A percentile compares a stretch with the other conserved stretches of the same genome.
These are phyloP conservation scores for Rhododendron ferrugineum DNA, from an alignment of 148 eudicot genomes.

Conservation along the genomic window DNA sequence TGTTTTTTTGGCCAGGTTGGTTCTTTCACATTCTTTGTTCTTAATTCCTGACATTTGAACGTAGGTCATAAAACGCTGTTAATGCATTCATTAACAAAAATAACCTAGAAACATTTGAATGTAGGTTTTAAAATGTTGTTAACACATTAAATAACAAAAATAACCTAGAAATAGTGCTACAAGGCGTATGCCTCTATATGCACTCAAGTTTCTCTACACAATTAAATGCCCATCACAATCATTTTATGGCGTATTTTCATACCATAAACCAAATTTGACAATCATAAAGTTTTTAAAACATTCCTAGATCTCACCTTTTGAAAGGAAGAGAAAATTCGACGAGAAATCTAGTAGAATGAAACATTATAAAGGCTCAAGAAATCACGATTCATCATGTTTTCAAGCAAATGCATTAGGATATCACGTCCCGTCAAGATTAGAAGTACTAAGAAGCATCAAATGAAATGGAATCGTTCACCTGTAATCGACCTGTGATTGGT, in stretches of 20 bases:
- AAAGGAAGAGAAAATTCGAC: background rate
- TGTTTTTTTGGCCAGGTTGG: background rate
- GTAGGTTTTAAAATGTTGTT: background rate
- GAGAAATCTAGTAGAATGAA: background rate
- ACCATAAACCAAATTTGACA: background rate
- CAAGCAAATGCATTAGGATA: background rate
- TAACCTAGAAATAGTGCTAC: background rate
- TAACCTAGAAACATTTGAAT: background rate
- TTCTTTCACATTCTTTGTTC: background rate
- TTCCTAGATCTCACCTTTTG: background rate
- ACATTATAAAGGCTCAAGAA: background rate
- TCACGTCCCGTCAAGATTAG: background rate
- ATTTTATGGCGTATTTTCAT: background rate
- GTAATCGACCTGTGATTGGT: background rate
- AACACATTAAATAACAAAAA: background rate
- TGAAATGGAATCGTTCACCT: background rate
- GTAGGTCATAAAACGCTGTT: slow-evolving; percentile 3
- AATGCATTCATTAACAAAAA: background rate
- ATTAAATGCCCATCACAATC: background rate
- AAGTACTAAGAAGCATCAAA: background rate
- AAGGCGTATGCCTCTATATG: background rate
- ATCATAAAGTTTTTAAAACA: background rate
- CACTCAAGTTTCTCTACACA: background rate
- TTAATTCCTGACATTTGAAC: background rate
- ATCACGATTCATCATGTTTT: background rate